Base-by-base conservation (phyloP, 192 early-diverging fungal genomes). In the Coemansia sp. region DNA sequence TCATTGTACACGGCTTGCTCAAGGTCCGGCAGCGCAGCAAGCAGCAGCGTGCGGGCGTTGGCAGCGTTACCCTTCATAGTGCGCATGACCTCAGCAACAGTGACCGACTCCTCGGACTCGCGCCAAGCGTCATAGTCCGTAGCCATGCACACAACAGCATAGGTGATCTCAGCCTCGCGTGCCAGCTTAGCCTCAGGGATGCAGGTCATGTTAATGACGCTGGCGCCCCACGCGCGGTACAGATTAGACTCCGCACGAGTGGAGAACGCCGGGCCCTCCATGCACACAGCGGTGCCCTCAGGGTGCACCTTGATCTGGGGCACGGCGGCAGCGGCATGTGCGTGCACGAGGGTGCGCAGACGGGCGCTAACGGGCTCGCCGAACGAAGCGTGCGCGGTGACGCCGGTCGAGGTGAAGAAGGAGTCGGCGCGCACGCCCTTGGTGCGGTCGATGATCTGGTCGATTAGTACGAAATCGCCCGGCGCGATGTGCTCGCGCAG, bases 81-180 rank as follows among this genome's bases (percentile, higher is more conserved):
- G 30, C 83, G 82, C 80, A 99, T 87, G 40, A 93, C 91, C 51
- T 84, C 83, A 53, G 90, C 87, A 13, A 92, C 90, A 9, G 87
- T 89, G 41, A 99, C 97, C 10, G 85, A 80, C 58, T 91, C 93
- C 50, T 88, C 88, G 9, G 82, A 75, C 54, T 84, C 81, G 62
- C 84, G 84, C 91, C 91, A 92, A 71, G 87, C 88, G 69, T 99
- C 97, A 67, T 98, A 99, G 83, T 99, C 97, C 30, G 97, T 99
- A 30, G 91, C 88, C 97, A 99, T 99, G 83, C 97, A 99, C 30
- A 99, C 84, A 85, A 97, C 91, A 62, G 95, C 92, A 67, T 99
- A 99, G 13, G 90, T 93, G 67, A 99, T 93, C 81, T 99, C 97
- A 40, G 94, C 94, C 78, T 99, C 97, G 50, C 92, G 81, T 14